Evolutionary conservation across 176 grass and related monocot species (phyloP), one percentile per base, ranked within the genome.

Genomic region (Bromus sterilis): DNA sequence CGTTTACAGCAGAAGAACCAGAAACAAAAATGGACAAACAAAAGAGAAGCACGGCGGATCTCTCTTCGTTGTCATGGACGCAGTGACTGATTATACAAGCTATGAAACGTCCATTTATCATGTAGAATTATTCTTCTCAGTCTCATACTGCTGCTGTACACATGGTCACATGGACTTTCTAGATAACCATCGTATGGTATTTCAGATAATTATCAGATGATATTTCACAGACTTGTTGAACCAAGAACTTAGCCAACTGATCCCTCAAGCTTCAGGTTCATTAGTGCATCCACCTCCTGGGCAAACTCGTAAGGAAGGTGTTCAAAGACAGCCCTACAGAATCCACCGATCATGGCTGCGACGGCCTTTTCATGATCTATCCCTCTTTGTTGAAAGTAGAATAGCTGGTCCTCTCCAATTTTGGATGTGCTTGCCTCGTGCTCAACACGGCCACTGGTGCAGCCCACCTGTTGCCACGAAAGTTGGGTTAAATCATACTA

Each of bases 391-490:
- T 99, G 93, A 73, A 99, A 99, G 84, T 99, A 99, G 48, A 99
- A 99, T 24, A 99, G 86, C 71, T 99, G 96, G 28, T 95, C 96
- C 86, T 99, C 96, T 49, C 96, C 96, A 11, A 99, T 99, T 84
- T 99, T 99, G 11, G 96, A 99, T 63, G 96, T 99, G 80, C 96
- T 99, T 26, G 96, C 96, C 80, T 99, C 96, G 20, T 99, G 96
- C 82, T 99, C 96, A 26, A 99, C 89, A 69, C 89, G 76, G 14
- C 86, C 84, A 15, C 91, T 88, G 63, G 89, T 86, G 36, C 91
- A 86, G 35, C 87, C 90, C 80, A 95, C 96, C 96, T 99, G 90
- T 89, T 58, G 79, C 9, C 75, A 78, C 1, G 0, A 42, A 87
- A n/a, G 46, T 36, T 46, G 0, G n/a, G 26, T 72, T 56, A 89